Percentiles rank a stretch among this genome's conserved stretches.
Conservation (phyloP, 257 asterid genomes). For the Haberlea rhodopensis region DNA sequence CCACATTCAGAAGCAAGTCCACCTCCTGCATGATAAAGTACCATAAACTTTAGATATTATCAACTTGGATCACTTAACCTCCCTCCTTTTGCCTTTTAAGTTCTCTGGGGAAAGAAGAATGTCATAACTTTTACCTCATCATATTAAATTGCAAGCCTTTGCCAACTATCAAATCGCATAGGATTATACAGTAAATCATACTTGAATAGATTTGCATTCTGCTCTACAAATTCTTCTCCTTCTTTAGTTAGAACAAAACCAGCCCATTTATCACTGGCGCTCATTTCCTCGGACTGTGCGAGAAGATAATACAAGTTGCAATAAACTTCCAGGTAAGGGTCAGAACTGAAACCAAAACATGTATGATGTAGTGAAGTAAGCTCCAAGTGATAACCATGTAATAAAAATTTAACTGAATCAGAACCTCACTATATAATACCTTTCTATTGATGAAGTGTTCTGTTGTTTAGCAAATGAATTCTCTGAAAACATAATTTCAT, state of each 20-base stretch:
- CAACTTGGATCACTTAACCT: background rate
- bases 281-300: constrained; percentile 86
- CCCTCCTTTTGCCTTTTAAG: constrained; percentile 14
- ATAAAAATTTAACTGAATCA: constrained; percentile 34
- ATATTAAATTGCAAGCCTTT: constrained; percentile 86
- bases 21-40: constrained; percentile 69
- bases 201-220: constrained; percentile 83
- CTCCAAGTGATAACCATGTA: constrained; percentile 23
- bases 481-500: constrained; percentile 55
- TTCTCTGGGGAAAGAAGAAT: constrained; percentile 27
- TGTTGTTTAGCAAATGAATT: constrained; percentile 50
- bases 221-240: constrained; percentile 88
- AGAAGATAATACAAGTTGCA: constrained; percentile 83
- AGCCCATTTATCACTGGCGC: constrained; percentile 98
- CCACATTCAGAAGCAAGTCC: constrained; percentile 95
- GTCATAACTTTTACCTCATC: constrained; percentile 67
- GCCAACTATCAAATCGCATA: constrained; percentile 92
- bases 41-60: constrained; percentile 19
- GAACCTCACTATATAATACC: constrained; percentile 39
- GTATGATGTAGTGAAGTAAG: constrained; percentile 20
- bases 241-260: constrained; percentile 96
- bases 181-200: constrained; percentile 92
- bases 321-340: constrained; percentile 77
- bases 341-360: constrained; percentile 66
- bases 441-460: constrained; percentile 45